Evolutionary conservation across 495 filamentous ascomycete species (phyloP).

Genomic region (Trichoderma erinaceum): DNA sequence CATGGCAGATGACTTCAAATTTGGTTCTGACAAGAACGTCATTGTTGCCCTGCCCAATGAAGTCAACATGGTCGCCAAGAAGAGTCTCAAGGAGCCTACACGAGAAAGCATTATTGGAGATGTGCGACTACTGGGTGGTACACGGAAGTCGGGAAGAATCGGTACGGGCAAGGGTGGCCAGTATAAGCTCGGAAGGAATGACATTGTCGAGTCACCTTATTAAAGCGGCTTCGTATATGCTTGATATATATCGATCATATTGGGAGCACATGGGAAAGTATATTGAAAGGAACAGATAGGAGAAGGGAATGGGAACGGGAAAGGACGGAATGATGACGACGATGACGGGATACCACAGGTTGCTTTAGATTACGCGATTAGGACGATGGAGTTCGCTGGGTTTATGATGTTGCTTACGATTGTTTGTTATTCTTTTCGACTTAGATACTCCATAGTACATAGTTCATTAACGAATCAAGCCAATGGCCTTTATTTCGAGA

Average conservation of each 20-base stretch:
- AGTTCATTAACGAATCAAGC: neutral
- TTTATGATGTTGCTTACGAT: neutral
- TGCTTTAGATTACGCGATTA: neutral
- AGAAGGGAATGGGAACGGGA: neutral
- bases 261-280: neutral
- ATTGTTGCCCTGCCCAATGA: slow-evolving; percentile 96
- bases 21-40: slow-evolving; percentile 92
- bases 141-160: slow-evolving; percentile 42
- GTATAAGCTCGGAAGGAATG: slow-evolving; percentile 60
- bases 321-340: neutral
- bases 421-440: neutral
- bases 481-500: neutral
- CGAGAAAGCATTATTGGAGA: slow-evolving; percentile 75
- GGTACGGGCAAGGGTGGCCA: slow-evolving; percentile 45
- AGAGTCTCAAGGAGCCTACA: slow-evolving; percentile 78
- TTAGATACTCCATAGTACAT: neutral
- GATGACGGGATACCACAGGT: slow-evolving; percentile 5
- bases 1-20: slow-evolving; percentile 98
- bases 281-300: slow-evolving; percentile 1
- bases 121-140: slow-evolving; percentile 42
- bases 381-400: slow-evolving; percentile 1
- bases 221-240: slow-evolving; percentile 28
- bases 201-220: slow-evolving; percentile 82
- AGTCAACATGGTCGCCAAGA: slow-evolving; percentile 91
- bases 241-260: neutral